Percentiles rank a stretch among this genome's conserved stretches.
Evolutionary conservation across 2,329 filamentous ascomycete species (phyloP).

Genomic region (Drechslera avenae): DNA sequence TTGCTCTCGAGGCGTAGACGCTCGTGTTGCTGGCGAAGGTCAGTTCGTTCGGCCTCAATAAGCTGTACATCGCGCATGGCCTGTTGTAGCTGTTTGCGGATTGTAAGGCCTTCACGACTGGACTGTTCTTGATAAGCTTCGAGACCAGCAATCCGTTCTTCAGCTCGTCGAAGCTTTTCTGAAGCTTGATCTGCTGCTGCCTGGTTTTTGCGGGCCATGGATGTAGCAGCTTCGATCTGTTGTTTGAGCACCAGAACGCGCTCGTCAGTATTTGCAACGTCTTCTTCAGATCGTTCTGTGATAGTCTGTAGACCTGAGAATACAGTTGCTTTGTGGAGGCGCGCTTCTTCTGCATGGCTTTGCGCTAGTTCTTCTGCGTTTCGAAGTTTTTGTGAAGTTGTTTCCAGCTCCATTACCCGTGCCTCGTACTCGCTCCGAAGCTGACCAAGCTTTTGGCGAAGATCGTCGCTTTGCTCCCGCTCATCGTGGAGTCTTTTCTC

Average conservation of each 20-base stretch:
- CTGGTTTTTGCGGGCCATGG: conserved; percentile 85
- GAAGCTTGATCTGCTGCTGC: conserved; percentile 83
- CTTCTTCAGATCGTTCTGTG: conserved; percentile 58
- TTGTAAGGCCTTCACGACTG: conserved; percentile 86
- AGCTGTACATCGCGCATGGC: conserved; percentile 81
- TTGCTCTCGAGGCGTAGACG: conserved; percentile 92
- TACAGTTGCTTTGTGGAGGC: conserved; percentile 81
- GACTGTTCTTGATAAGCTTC: conserved; percentile 98
- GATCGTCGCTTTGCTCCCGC: conserved; percentile 71
- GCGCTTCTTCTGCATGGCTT: conserved; percentile 84
- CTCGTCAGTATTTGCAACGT: conserved; percentile 60
- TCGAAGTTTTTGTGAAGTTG: conserved; percentile 71
- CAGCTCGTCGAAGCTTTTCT: conserved; percentile 87
- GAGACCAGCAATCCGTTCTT: conserved; percentile 94
- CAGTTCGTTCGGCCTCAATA: conserved; percentile 79
- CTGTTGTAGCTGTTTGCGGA: conserved; percentile 86
- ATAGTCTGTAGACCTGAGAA: conserved; percentile 82
- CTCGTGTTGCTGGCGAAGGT: conserved; percentile 81
- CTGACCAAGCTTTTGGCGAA: conserved; percentile 76
- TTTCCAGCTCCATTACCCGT: conserved; percentile 76
- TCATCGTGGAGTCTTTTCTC: conserved; percentile 87
- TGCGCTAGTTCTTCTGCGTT: conserved; percentile 89
- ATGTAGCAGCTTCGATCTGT: conserved; percentile 78
- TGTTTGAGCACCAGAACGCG: conserved; percentile 75
- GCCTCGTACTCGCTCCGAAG: conserved; percentile 84